A percentile compares a stretch with the other conserved stretches of the same genome.
Evolutionary conservation across 1,284 basidiomycete genomes (phyloP).

Genomic region (Ceratobasidium sp.): DNA sequence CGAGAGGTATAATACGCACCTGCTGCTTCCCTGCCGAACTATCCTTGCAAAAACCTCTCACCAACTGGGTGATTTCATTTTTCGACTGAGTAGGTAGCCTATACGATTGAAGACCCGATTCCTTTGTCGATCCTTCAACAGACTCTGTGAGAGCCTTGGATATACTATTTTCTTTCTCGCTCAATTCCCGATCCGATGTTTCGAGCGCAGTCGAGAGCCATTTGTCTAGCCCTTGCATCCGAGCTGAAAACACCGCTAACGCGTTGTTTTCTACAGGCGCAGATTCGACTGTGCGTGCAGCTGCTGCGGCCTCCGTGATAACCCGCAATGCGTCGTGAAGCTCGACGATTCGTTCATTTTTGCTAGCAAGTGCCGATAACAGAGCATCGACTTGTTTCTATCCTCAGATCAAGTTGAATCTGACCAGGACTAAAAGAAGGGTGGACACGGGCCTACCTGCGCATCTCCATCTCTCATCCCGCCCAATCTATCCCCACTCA

Average conservation of each 20-base stretch:
- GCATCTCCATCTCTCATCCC: background rate
- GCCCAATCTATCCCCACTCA: background rate
- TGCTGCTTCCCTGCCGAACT: conserved; percentile 14
- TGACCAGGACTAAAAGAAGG: too few relatives aligned
- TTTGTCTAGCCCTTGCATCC: conserved; percentile 4
- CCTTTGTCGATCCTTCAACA: background rate
- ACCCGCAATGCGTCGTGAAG: conserved; percentile 14
- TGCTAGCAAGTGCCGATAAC: conserved; percentile 2
- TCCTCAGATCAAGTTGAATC: too few relatives aligned
- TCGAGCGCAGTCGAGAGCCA: background rate
- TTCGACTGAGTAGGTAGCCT: conserved; percentile 2
- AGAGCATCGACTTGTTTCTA: conserved; percentile 27
- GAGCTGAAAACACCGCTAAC: background rate
- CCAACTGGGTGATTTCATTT: background rate
- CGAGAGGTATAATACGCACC: background rate
- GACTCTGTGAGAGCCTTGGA: background rate
- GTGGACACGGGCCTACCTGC: background rate
- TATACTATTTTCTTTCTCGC: background rate
- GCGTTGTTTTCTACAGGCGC: background rate
- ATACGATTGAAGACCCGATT: background rate
- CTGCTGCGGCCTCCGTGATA: background rate
- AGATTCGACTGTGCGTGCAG: background rate
- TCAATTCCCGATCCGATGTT: background rate
- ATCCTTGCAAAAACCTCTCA: background rate
- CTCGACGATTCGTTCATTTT: conserved; percentile 20